Percentiles rank a stretch among this genome's conserved stretches.
Evolutionary conservation across 305 asterid species (phyloP).

Genomic region (Fraxinus baroniana): DNA sequence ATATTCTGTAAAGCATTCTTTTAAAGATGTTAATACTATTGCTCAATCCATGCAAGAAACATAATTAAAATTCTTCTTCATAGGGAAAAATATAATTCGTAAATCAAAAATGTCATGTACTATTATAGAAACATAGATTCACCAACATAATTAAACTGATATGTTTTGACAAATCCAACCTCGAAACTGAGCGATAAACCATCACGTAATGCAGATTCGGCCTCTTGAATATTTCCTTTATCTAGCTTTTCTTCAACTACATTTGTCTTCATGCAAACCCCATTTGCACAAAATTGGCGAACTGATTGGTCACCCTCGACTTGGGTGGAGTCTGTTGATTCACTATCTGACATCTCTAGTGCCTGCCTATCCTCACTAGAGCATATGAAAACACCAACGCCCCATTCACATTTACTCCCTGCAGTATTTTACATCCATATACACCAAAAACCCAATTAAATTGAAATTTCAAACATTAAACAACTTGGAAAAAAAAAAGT

Average conservation of each 20-base stretch:
- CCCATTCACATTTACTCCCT: constrained; percentile 38
- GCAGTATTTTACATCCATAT: constrained; percentile 13
- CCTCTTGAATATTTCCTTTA: constrained; percentile 92
- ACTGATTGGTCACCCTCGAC: constrained; percentile 47
- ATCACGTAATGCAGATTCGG: constrained; percentile 88
- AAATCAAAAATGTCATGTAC: constrained; percentile 8
- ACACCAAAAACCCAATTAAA: background rate
- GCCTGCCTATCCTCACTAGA: constrained; percentile 32
- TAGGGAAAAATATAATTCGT: background rate
- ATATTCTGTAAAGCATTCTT: background rate
- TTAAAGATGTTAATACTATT: background rate
- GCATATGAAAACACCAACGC: constrained; percentile 35
- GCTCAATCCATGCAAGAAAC: constrained; percentile 5
- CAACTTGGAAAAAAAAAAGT: background rate
- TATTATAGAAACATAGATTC: constrained; percentile 8
- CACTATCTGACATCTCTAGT: constrained; percentile 65
- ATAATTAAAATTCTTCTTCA: background rate
- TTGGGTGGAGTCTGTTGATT: constrained; percentile 40
- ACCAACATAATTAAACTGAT: background rate
- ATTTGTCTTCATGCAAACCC: constrained; percentile 65
- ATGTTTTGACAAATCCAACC: constrained; percentile 41
- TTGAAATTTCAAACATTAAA: constrained; percentile 11
- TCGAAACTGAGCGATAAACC: constrained; percentile 90
- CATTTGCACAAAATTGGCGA: constrained; percentile 76
- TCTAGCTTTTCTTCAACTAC: constrained; percentile 88